Evolutionary conservation across 1,139 yeast species (phyloP).

Genomic region (Ogataea hybrid): DNA sequence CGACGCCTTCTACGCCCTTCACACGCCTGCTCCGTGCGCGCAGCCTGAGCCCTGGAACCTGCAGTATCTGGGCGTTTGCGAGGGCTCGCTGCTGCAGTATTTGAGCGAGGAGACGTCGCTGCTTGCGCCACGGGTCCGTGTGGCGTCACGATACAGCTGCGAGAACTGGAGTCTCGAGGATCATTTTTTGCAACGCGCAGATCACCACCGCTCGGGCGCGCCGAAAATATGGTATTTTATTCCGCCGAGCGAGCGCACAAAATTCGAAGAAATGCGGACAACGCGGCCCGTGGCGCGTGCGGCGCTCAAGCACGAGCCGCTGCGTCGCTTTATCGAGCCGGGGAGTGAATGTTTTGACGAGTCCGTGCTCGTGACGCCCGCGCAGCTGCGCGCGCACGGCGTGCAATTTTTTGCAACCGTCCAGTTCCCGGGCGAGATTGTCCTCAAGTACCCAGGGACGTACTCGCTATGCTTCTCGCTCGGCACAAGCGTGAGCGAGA

Average conservation of each 20-base stretch:
- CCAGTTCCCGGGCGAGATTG: constrained; percentile 61
- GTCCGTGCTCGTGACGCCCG: constrained; percentile 49
- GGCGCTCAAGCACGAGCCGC: constrained; percentile 16
- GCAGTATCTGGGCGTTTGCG: constrained; percentile 58
- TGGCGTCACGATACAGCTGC: constrained; percentile 69
- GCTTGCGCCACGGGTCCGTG: constrained; percentile 47
- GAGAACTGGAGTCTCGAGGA: constrained; percentile 79
- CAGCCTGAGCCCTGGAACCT: constrained; percentile 65
- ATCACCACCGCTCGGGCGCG: constrained; percentile 70
- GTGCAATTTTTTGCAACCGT: constrained; percentile 45
- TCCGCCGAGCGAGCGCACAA: constrained; percentile 63
- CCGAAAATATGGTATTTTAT: constrained; percentile 78
- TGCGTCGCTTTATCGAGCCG: constrained; percentile 15
- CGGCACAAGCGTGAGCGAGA: constrained; percentile 57
- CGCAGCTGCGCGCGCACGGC: constrained; percentile 42
- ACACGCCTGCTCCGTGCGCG: constrained; percentile 30
- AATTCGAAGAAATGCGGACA: constrained; percentile 52
- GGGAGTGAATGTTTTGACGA: constrained; percentile 31
- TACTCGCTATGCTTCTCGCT: constrained; percentile 50
- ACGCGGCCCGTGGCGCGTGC: constrained; percentile 21
- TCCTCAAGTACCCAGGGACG: constrained; percentile 55
- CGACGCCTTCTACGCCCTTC: constrained; percentile 51
- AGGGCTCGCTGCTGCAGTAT: constrained; percentile 45
- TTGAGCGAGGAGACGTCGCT: constrained; percentile 31
- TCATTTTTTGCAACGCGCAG: constrained; percentile 64